phyloP scores from a whole-genome alignment of 164 flowering plant genomes.

The Warburgia ugandensis region DNA sequence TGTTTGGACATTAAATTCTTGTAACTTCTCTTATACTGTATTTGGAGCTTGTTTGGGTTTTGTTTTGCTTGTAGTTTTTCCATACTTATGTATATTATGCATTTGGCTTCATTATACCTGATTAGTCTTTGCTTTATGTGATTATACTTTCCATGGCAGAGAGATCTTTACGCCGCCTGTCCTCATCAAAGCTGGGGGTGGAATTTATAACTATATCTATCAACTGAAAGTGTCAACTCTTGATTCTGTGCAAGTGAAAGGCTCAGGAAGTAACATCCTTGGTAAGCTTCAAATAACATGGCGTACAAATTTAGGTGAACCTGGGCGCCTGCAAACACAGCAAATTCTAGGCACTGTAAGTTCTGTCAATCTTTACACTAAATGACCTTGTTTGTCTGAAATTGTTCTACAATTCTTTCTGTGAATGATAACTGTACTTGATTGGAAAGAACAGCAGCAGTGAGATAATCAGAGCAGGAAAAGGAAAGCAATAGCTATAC shows the following conservation, averaged over 20 bases:
- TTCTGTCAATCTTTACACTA: conserved; percentile 6
- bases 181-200: conserved; percentile 87
- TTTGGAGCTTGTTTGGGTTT: not conserved
- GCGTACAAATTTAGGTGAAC: conserved; percentile 98
- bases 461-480: too few species aligned
- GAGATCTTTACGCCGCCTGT: conserved; percentile 67
- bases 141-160: conserved; percentile 27
- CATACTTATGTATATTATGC: not conserved
- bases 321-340: conserved; percentile 97
- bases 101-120: conserved; percentile 6
- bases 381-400: not conserved
- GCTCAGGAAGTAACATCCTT: conserved; percentile 75
- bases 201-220: conserved; percentile 81
- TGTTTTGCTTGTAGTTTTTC: conserved; percentile 1
- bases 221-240: conserved; percentile 50
- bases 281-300: conserved; percentile 98
- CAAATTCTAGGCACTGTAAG: conserved; percentile 90
- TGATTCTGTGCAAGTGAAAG: conserved; percentile 44
- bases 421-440: not conserved
- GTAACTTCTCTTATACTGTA: not conserved
- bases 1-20: conserved; percentile 2
- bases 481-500: too few species aligned
- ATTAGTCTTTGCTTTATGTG: conserved; percentile 2
- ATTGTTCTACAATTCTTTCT: not conserved
- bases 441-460: too few species aligned